These are phyloP conservation scores for Borovskyia barvae DNA, from an alignment of 208 protist genomes.

Conservation along the genomic window DNA sequence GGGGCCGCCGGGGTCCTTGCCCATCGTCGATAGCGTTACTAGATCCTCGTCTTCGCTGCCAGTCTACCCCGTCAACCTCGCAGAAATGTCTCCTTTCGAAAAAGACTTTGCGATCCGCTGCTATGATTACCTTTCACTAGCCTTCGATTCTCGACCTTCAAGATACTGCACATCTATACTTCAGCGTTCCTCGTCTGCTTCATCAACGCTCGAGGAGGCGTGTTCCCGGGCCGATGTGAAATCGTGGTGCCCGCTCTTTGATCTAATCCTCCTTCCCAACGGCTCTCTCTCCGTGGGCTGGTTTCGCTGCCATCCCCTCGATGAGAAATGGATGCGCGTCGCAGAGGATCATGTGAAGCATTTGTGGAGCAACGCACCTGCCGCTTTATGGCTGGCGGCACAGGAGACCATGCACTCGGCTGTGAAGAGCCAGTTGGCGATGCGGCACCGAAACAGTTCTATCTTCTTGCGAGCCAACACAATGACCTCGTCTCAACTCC, in stretches of 20 bases:
- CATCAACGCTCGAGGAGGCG: not conserved
- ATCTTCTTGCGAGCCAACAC: not conserved
- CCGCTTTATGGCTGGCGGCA: not conserved
- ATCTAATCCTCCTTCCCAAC: constrained; percentile 14
- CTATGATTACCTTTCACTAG: constrained; percentile 3
- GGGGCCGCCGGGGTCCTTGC: not conserved
- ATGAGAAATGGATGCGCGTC: constrained; percentile 3
- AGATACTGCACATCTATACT: not conserved
- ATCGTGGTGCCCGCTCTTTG: constrained; percentile 17
- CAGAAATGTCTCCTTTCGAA: not conserved
- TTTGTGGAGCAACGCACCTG: constrained; percentile 8
- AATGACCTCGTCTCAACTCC: not conserved
- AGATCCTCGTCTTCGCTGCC: not conserved
- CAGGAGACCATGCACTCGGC: not conserved
- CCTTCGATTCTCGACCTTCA: too few species aligned
- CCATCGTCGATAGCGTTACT: not conserved
- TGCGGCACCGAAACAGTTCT: not conserved
- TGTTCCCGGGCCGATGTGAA: too few species aligned
- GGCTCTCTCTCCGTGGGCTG: constrained; percentile 10
- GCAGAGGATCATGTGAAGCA: constrained; percentile 11
- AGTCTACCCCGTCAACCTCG: not conserved
- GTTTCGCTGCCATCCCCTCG: constrained; percentile 16
- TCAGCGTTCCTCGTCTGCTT: not conserved
- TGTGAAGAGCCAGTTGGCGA: not conserved
- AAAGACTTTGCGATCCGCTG: constrained; percentile 2